Evolutionary conservation across 306 rosid species (phyloP), one percentile per base, ranked within the genome.

Genomic region (Canavalia gladiata): DNA sequence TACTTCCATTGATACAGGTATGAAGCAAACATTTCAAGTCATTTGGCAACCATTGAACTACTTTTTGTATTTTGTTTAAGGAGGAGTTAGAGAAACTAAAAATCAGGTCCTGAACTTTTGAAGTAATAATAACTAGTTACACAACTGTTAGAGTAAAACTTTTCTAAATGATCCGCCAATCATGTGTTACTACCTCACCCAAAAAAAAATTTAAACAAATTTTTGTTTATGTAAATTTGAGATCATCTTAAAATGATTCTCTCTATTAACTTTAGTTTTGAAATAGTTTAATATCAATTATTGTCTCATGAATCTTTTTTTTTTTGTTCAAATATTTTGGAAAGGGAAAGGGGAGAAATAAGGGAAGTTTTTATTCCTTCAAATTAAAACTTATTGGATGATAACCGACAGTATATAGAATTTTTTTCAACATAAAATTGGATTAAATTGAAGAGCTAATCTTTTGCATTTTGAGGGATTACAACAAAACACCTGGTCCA

Each of bases 1-100:
- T 93, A 72, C 94, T 85, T 82, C 97, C 97, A 69, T 86, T 90
- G 75, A 52, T 87, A 88, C 99, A 95, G 91, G 98, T 95, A 82
- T 45, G 74, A 80, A 73, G 31, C 60, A 76, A 64, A 31, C 49
- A 64, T 81, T 72, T 79, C 66, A 76, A 50, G 5, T 34, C 5
- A 52, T 6, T 62, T 69, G 62, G 59, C 18, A 43, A 47, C 52
- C 45, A 39, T 58, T 52, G 63, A 64, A 64, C 73, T 7, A 8
- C 29, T 46, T 65, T 41, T 81, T 55, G 55, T 43, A 63, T 85
- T 71, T 76, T 1, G 3, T 67, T 56, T 50, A 49, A 52, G 29
- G 8, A 56, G 12, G 46, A 31, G 41, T 56, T 73, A 64, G 60
- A 13, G 39, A 72, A 65, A 57, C 72, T 66, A 7, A 46, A 63